Conservation (phyloP, 2,329 filamentous ascomycete species). For the Penicillium sp. region DNA sequence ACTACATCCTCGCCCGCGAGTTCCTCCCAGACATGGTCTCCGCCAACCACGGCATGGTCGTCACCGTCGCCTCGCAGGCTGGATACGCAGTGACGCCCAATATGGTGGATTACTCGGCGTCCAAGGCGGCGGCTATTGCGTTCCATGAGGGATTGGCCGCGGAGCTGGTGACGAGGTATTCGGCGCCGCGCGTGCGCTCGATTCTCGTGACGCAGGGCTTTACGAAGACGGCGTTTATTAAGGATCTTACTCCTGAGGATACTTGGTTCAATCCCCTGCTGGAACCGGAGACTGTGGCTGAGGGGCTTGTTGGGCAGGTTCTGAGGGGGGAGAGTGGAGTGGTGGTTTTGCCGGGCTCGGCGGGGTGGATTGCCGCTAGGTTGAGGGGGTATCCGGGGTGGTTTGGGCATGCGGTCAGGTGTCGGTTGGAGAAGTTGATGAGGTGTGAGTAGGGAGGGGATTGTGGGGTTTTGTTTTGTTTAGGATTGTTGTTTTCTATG, state of each 20-base stretch:
- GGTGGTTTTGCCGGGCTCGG: constrained; percentile 55
- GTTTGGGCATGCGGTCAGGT: constrained; percentile 59
- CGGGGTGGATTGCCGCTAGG: constrained; percentile 45
- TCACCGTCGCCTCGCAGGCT: constrained; percentile 68
- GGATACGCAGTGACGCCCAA: constrained; percentile 62
- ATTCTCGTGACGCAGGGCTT: constrained; percentile 67
- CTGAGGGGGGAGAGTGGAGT: constrained; percentile 59
- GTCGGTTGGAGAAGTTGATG: constrained; percentile 35
- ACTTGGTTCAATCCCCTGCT: constrained; percentile 58
- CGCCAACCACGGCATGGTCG: constrained; percentile 70
- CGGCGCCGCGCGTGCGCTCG: constrained; percentile 63
- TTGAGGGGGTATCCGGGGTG: constrained; percentile 62
- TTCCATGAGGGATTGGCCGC: constrained; percentile 68
- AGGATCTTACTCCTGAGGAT: constrained; percentile 55
- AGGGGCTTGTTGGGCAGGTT: constrained; percentile 63
- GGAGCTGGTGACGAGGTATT: constrained; percentile 62
- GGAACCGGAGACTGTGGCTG: constrained; percentile 64
- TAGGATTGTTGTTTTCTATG: not conserved
- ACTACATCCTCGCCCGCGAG: constrained; percentile 66
- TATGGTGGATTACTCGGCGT: constrained; percentile 68
- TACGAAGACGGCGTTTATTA: constrained; percentile 63
- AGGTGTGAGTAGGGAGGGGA: constrained; percentile 12
- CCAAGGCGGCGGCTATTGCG: constrained; percentile 66
- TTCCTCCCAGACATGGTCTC: constrained; percentile 68
- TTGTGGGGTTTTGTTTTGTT: not conserved